These are phyloP conservation scores for Harrya chromipes DNA, from an alignment of 768 basidiomycete species.

Conservation along the genomic window DNA sequence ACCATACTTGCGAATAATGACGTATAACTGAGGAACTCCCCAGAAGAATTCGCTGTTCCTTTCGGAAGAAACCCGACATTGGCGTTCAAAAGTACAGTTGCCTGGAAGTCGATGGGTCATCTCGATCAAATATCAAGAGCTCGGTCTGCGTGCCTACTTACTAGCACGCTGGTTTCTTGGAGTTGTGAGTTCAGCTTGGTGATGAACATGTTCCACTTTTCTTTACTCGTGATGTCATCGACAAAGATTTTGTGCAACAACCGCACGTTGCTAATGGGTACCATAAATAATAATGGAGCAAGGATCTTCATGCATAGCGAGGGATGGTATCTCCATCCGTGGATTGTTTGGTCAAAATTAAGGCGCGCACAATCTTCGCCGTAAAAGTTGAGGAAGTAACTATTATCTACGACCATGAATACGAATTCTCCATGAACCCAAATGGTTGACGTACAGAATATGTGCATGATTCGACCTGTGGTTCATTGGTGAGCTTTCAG, in stretches of 20 bases:
- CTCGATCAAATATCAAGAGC: neutral
- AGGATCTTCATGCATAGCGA: constrained; percentile 39
- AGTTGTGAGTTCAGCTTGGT: constrained; percentile 46
- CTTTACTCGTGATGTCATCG: constrained; percentile 41
- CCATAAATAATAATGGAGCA: constrained; percentile 48
- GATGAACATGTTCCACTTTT: constrained; percentile 45
- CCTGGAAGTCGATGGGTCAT: constrained; percentile 30
- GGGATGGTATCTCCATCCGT: constrained; percentile 21
- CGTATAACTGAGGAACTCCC: constrained; percentile 42
- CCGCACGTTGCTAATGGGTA: constrained; percentile 45
- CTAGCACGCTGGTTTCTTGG: constrained; percentile 52
- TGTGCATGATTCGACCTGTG: constrained; percentile 32
- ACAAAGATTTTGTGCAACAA: constrained; percentile 48
- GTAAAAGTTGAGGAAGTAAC: constrained; percentile 40
- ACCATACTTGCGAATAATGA: constrained; percentile 43
- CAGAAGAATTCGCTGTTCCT: constrained; percentile 26
- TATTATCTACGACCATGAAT: constrained; percentile 26
- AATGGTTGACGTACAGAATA: constrained; percentile 21
- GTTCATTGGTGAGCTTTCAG: constrained; percentile 2
- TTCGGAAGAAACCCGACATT: constrained; percentile 57
- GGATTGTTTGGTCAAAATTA: constrained; percentile 31
- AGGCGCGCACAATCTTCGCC: constrained; percentile 45
- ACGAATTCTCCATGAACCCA: neutral
- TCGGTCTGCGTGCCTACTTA: constrained; percentile 24
- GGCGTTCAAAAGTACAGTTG: constrained; percentile 56